A percentile compares a stretch with the other conserved stretches of the same genome.
Evolutionary conservation across 2,329 filamentous ascomycete species (phyloP).

Genomic region (Geoglossum cookeanum): DNA sequence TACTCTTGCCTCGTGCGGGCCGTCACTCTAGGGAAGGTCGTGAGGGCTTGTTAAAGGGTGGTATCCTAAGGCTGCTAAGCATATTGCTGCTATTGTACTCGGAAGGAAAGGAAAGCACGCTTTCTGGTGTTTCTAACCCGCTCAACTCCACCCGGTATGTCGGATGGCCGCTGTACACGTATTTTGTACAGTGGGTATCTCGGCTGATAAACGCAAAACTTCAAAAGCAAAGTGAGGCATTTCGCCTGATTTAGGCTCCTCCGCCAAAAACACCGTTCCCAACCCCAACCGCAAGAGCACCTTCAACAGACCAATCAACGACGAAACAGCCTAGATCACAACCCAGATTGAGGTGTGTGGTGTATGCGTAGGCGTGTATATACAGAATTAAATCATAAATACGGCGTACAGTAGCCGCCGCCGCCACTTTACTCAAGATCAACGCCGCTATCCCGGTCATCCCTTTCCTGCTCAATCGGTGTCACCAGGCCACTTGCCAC

Average conservation of each 20-base stretch:
- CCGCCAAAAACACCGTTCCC: background rate
- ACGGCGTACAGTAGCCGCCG: too few relatives aligned
- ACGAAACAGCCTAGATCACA: background rate
- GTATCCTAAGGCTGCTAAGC: too few relatives aligned
- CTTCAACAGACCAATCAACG: background rate
- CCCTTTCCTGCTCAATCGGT: conserved; percentile 11
- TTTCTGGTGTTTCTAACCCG: background rate
- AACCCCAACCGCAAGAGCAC: background rate
- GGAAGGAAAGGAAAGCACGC: too few relatives aligned
- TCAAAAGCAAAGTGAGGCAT: background rate
- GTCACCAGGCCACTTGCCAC: conserved; percentile 1
- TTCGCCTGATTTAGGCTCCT: background rate
- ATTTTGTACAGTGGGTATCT: background rate
- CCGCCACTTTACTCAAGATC: conserved; percentile 11
- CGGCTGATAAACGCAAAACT: background rate
- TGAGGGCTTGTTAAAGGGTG: too few relatives aligned
- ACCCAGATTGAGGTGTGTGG: background rate
- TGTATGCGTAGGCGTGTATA: background rate
- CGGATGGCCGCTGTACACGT: background rate
- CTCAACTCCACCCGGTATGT: background rate
- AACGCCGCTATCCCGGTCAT: conserved; percentile 17
- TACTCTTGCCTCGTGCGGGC: too few relatives aligned
- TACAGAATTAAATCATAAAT: background rate
- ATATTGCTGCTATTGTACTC: too few relatives aligned
- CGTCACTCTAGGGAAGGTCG: too few relatives aligned